Conservation (phyloP, 1,139 yeast species). For the Pichia terricola region DNA sequence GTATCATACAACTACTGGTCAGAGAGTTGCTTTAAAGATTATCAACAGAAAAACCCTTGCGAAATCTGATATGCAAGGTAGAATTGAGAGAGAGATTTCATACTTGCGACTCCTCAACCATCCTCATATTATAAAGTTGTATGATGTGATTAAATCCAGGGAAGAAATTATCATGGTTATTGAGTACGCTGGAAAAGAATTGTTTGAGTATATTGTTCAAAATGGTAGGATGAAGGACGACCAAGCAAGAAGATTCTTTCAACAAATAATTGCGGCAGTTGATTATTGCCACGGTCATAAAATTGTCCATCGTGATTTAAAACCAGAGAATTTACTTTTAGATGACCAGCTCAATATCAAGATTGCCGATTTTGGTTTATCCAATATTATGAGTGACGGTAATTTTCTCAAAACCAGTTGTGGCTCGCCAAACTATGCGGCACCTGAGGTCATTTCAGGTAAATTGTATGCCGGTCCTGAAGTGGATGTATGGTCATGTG, state of each 20-base stretch:
- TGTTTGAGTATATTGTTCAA: conserved; percentile 93
- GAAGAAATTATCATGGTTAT: conserved; percentile 98
- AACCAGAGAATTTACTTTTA: conserved; percentile 84
- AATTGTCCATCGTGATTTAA: conserved; percentile 92
- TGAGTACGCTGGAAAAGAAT: conserved; percentile 92
- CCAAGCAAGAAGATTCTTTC: conserved; percentile 92
- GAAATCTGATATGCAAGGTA: conserved; percentile 94
- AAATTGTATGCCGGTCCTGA: conserved; percentile 97
- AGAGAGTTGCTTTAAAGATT: conserved; percentile 87
- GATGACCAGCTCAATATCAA: conserved; percentile 90
- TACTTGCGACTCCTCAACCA: conserved; percentile 83
- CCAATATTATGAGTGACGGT: conserved; percentile 97
- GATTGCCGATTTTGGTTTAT: conserved; percentile 93
- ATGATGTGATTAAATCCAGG: conserved; percentile 91
- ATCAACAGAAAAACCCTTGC: conserved; percentile 91
- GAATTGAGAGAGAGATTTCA: conserved; percentile 90
- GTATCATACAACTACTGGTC: conserved; percentile 86
- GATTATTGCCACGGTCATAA: conserved; percentile 97
- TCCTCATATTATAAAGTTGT: conserved; percentile 92
- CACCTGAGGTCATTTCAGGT: conserved; percentile 96
- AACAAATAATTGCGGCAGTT: conserved; percentile 95
- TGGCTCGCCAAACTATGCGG: conserved; percentile 97
- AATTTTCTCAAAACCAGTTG: conserved; percentile 91
- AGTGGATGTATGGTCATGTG: conserved; percentile 98
- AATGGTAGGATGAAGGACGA: conserved; percentile 90